phyloP scores from a whole-genome alignment of 495 filamentous ascomycete species.

The Chaetomidium leptoderma region DNA sequence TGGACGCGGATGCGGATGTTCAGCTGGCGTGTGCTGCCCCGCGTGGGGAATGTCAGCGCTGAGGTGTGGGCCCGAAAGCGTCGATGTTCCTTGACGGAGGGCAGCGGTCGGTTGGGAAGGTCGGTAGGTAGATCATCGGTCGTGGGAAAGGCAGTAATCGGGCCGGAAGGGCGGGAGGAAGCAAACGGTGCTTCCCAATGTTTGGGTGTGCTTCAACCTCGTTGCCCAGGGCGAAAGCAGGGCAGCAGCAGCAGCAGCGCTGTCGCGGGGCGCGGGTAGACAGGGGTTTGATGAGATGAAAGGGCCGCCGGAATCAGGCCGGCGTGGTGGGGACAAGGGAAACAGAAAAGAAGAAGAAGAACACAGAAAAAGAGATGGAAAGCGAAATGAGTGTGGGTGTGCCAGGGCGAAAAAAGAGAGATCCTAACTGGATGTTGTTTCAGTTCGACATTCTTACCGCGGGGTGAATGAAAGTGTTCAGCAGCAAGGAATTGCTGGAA shows the following conservation, averaged over 20 bases:
- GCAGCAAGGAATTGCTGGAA: conserved; percentile 19
- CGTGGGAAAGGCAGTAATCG: not conserved
- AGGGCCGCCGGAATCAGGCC: conserved; percentile 1
- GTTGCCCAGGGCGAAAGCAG: not conserved
- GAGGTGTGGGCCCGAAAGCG: conserved; percentile 5
- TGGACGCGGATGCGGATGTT: not conserved
- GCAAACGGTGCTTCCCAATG: conserved; percentile 1
- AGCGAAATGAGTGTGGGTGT: conserved; percentile 3
- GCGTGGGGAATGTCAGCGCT: conserved; percentile 3
- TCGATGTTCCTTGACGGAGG: not conserved
- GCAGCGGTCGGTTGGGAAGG: not conserved
- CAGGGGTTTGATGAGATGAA: not conserved
- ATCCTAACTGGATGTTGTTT: conserved; percentile 1
- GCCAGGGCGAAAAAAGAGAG: not conserved
- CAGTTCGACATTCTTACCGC: conserved; percentile 1
- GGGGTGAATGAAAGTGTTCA: conserved; percentile 6
- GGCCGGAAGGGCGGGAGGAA: not conserved
- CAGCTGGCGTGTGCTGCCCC: conserved; percentile 11
- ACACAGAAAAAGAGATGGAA: not conserved
- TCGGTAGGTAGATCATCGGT: conserved; percentile 2
- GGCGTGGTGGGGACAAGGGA: not conserved
- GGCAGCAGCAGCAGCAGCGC: not conserved
- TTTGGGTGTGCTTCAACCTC: conserved; percentile 2
- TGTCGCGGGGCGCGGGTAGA: not conserved
- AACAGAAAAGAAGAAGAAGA: not conserved